These are phyloP conservation scores for Oryza meridionalis DNA, from an alignment of 176 grass and related monocot genomes.

Conservation along the genomic window DNA sequence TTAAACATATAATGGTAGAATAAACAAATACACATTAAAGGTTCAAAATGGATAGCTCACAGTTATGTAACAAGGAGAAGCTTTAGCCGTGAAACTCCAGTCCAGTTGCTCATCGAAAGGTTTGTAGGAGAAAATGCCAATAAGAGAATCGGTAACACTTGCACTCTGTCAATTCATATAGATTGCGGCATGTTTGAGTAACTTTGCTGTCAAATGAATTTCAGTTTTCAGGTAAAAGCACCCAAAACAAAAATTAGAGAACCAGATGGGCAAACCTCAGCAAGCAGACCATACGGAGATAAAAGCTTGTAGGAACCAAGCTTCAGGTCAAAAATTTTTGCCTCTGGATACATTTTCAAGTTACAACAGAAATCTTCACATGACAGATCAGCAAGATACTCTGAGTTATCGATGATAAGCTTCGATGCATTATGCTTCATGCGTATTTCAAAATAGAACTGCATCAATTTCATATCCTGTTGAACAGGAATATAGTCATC, in stretches of 20 bases:
- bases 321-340: conserved; percentile 91
- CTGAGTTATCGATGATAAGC: conserved; percentile 61
- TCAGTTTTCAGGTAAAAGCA: conserved; percentile 13
- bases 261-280: conserved; percentile 70
- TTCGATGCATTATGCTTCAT: conserved; percentile 98
- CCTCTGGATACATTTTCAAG: conserved; percentile 88
- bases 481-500: conserved; percentile 68
- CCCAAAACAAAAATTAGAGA: conserved; percentile 23
- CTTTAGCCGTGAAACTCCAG: conserved; percentile 96
- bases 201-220: conserved; percentile 10
- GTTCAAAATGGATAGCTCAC: conserved; percentile 56
- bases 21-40: conserved; percentile 23
- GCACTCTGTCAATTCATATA: conserved; percentile 69
- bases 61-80: conserved; percentile 95
- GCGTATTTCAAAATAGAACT: conserved; percentile 82
- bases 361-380: conserved; percentile 88
- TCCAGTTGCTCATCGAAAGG: conserved; percentile 84
- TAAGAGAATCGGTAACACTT: conserved; percentile 68
- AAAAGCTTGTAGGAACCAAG: conserved; percentile 88
- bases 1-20: conserved; percentile 24
- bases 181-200: conserved; percentile 18
- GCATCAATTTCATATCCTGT: conserved; percentile 85
- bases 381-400: conserved; percentile 89
- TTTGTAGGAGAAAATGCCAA: conserved; percentile 90
- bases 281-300: conserved; percentile 93